Conservation (phyloP, 176 grass and related monocot species). For the Hsuehochloa calcarea region DNA sequence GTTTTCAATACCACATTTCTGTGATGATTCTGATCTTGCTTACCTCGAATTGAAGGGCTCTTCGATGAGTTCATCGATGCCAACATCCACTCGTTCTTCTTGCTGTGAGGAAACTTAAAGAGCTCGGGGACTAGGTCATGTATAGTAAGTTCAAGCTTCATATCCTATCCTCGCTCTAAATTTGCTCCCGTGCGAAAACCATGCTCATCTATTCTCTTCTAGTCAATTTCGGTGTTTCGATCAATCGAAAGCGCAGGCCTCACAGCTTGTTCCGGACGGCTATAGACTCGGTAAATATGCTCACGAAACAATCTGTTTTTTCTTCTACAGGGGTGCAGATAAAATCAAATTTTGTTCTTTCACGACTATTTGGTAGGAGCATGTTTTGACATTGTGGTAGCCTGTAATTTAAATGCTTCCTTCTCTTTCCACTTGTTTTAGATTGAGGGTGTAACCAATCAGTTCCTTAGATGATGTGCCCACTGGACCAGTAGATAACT, state of each 20-base stretch:
- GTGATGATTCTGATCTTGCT: constrained; percentile 3
- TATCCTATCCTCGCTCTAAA: neutral
- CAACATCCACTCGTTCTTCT: constrained; percentile 89
- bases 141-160: constrained; percentile 65
- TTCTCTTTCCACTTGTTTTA: constrained; percentile 32
- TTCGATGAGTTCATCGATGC: constrained; percentile 99
- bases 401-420: neutral
- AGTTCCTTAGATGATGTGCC: constrained; percentile 88
- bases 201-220: constrained; percentile 40
- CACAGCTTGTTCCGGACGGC: constrained; percentile 71
- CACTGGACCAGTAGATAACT: constrained; percentile 58
- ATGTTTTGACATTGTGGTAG: neutral
- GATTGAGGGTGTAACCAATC: constrained; percentile 76
- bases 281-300: constrained; percentile 62
- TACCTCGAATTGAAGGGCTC: constrained; percentile 62
- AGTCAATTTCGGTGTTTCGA: constrained; percentile 85
- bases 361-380: neutral
- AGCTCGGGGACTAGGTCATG: constrained; percentile 59
- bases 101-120: constrained; percentile 70
- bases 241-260: constrained; percentile 79
- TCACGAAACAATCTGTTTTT: neutral
- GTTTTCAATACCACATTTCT: neutral
- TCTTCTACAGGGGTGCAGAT: no score
- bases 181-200: neutral
- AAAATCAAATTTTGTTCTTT: neutral